A percentile compares a stretch with the other conserved stretches of the same genome.
phyloP scores from a whole-genome alignment of 2,329 filamentous ascomycete genomes.

The Capronia americana region DNA sequence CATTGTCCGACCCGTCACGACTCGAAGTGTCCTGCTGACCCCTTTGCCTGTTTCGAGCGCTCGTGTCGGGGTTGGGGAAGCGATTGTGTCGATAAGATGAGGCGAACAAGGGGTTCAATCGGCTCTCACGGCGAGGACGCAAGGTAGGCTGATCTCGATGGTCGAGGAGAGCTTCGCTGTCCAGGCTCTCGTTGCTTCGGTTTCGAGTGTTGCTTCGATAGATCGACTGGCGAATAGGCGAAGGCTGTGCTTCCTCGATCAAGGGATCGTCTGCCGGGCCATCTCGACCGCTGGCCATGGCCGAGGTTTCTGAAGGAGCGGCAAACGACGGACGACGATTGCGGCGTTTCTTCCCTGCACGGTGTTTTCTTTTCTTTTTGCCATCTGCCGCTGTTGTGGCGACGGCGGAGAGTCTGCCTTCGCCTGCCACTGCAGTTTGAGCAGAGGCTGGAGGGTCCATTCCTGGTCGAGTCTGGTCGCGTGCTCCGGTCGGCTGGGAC shows the following conservation, averaged over 20 bases:
- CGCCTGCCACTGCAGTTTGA: slow-evolving; percentile 1
- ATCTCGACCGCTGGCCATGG: slow-evolving; percentile 36
- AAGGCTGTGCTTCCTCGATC: slow-evolving; percentile 39
- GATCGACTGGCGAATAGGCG: slow-evolving; percentile 55
- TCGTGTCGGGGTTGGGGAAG: slow-evolving; percentile 19
- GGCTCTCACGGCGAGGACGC: slow-evolving; percentile 66
- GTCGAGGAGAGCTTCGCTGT: slow-evolving; percentile 86
- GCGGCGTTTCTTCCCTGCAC: slow-evolving; percentile 78
- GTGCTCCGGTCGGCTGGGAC: slow-evolving; percentile 22
- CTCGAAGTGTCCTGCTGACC: slow-evolving; percentile 25
- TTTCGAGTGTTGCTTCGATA: slow-evolving; percentile 64
- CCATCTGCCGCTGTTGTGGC: slow-evolving; percentile 21
- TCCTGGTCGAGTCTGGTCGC: slow-evolving; percentile 24
- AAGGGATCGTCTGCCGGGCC: slow-evolving; percentile 48
- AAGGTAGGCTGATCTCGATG: slow-evolving; percentile 72
- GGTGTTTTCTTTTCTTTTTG: slow-evolving; percentile 73
- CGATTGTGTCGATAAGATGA: slow-evolving; percentile 24
- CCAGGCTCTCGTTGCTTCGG: slow-evolving; percentile 82
- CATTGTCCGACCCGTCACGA: slow-evolving; percentile 22
- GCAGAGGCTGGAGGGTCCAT: slow-evolving; percentile 19
- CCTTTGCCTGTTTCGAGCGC: slow-evolving; percentile 25
- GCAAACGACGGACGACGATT: slow-evolving; percentile 82
- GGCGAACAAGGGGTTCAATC: slow-evolving; percentile 36
- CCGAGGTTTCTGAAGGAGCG: slow-evolving; percentile 61
- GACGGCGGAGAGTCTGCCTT: slow-evolving; percentile 7